A percentile compares a stretch with the other conserved stretches of the same genome.
phyloP scores from a whole-genome alignment of 31 red algal genomes.

The Asparagopsis taxiformis region DNA sequence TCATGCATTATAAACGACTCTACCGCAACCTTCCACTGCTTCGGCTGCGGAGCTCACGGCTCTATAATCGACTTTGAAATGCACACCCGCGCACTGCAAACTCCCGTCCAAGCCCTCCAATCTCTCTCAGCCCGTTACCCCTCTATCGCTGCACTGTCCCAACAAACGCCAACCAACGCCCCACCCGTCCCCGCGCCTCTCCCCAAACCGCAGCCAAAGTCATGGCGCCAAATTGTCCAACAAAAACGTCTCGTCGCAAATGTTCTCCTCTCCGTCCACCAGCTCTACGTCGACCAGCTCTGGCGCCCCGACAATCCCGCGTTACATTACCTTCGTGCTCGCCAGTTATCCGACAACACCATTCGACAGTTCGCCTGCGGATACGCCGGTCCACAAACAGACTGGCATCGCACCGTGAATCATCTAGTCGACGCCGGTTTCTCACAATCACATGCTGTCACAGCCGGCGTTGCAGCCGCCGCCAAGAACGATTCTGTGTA shows the following conservation, averaged over 20 bases:
- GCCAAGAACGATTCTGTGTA: conserved; percentile 43
- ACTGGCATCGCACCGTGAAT: too few species aligned
- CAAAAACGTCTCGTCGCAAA: background rate
- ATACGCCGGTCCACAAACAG: too few species aligned
- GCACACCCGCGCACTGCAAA: conserved; percentile 12
- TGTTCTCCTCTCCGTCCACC: background rate
- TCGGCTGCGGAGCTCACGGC: conserved; percentile 72
- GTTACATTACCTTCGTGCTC: too few species aligned
- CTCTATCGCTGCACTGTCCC: conserved; percentile 30
- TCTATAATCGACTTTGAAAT: conserved; percentile 58
- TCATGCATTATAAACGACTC: conserved; percentile 47
- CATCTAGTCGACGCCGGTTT: too few species aligned
- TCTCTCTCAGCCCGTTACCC: conserved; percentile 60
- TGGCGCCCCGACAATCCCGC: too few species aligned
- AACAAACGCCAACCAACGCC: too few species aligned
- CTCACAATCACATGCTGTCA: too few species aligned
- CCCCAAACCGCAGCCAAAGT: too few species aligned
- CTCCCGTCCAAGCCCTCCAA: conserved; percentile 27
- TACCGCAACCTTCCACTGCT: conserved; percentile 57
- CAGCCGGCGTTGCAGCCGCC: too few species aligned
- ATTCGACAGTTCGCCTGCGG: too few species aligned
- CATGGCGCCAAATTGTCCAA: conserved; percentile 3
- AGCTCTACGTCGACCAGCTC: background rate
- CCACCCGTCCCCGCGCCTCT: too few species aligned
- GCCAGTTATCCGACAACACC: too few species aligned